Evolutionary conservation across 73 alveolate genomes (phyloP), one percentile per base, ranked within the genome.

Genomic region (Breviolum minutum): DNA sequence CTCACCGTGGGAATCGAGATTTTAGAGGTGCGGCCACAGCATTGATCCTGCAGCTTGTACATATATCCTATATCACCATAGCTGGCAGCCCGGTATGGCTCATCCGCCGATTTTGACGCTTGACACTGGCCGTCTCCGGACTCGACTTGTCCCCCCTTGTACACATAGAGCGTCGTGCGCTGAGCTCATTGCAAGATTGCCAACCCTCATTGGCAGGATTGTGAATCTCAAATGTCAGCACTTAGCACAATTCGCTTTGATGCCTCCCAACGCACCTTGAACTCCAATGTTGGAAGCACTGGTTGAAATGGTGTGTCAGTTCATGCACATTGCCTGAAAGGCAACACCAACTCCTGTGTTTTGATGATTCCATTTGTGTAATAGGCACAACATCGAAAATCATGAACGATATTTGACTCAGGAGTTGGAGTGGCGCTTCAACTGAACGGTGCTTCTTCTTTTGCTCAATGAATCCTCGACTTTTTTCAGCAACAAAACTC

Each of bases 91-190:
- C 30, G 22, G 14, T 20, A 77, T 14, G 54, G 88, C 97, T 89
- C 96, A 40, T 61, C 92, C 97, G 97, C 97, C 97, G 97, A 90
- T 90, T 90, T 90, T 90, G 97, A 90, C 76, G 97, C 97, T 80
- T 80, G 88, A 66, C 88, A 66, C 68, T 80, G 68, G 88, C 88
- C 13, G 32, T 40, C 54, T 26, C 32, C 29, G n/a, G 61, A 77
- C n/a, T 77, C 3, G 54, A 40, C 86, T 73, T 54, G 95, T 64
- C 95, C 14, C 54, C 73, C 92, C 92, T n/a, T 83, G 92, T 83
- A 83, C 92, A 83, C 92, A 83, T 80, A 40, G 54, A 80, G 88
- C 92, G 76, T 83, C 92, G 92, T 83, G 71, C 92, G 92, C 64
- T 54, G 26, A 83, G 68, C 88, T 48, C 60, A 76, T 76, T 80